A percentile compares a stretch with the other conserved stretches of the same genome.
Evolutionary conservation across 2,329 filamentous ascomycete species (phyloP).

Genomic region (Cadophora luteo-olivacea): DNA sequence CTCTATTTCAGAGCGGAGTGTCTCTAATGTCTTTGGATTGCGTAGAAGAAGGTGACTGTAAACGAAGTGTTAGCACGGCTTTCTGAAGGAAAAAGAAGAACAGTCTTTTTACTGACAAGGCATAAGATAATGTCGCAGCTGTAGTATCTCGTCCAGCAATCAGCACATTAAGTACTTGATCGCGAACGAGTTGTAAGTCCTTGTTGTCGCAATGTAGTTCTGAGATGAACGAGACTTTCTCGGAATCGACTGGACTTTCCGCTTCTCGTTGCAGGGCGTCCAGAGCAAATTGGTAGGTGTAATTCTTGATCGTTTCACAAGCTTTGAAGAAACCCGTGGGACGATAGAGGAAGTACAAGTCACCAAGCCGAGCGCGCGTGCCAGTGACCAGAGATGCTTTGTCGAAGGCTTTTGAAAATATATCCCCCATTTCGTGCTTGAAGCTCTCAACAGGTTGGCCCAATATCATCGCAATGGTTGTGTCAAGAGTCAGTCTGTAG

Average conservation of each 20-base stretch:
- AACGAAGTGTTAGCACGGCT: constrained; percentile 7
- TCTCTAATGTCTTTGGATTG: constrained; percentile 23
- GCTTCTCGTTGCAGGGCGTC: constrained; percentile 28
- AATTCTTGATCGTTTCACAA: constrained; percentile 31
- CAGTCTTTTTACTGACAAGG: constrained; percentile 28
- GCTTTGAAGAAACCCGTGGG: constrained; percentile 40
- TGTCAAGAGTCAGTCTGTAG: constrained; percentile 62
- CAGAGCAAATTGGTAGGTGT: constrained; percentile 38
- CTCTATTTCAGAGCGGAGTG: constrained; percentile 22
- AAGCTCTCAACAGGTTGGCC: constrained; percentile 56
- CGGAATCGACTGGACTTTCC: constrained; percentile 30
- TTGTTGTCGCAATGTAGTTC: constrained; percentile 20
- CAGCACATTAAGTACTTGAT: constrained; percentile 45
- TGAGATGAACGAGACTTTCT: constrained; percentile 23
- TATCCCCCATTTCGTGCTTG: constrained; percentile 37
- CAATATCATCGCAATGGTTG: constrained; percentile 62
- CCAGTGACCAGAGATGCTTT: constrained; percentile 44
- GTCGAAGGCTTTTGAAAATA: constrained; percentile 48
- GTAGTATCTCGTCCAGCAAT: constrained; percentile 51
- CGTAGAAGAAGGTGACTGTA: constrained; percentile 28
- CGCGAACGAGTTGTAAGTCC: constrained; percentile 29
- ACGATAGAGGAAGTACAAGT: constrained; percentile 39
- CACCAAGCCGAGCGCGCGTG: constrained; percentile 41
- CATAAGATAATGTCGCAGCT: constrained; percentile 26
- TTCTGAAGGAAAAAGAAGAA: not conserved